Conservation (phyloP, 1,284 basidiomycete genomes). For the Melampsora americana region DNA sequence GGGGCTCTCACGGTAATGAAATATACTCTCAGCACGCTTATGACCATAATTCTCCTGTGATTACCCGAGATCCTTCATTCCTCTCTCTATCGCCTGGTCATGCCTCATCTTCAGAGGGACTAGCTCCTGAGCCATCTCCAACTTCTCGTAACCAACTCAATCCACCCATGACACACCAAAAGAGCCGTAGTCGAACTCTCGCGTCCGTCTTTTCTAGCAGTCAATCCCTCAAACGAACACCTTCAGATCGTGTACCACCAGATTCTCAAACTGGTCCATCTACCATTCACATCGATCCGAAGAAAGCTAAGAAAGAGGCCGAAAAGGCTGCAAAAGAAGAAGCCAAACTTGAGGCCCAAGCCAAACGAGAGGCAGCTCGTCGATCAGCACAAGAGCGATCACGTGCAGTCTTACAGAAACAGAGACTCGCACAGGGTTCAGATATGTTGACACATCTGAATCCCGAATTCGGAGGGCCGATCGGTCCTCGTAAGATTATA, state of each 20-base stretch:
- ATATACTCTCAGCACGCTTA: slow-evolving; percentile 31
- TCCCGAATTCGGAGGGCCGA: slow-evolving; percentile 40
- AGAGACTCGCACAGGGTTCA: slow-evolving; percentile 52
- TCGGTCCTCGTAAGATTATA: slow-evolving; percentile 39
- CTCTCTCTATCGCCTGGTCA: slow-evolving; percentile 40
- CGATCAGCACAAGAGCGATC: slow-evolving; percentile 73
- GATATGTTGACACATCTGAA: slow-evolving; percentile 40
- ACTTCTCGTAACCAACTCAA: slow-evolving; percentile 67
- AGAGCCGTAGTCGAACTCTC: slow-evolving; percentile 60
- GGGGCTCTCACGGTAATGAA: slow-evolving; percentile 34
- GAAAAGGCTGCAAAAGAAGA: slow-evolving; percentile 77
- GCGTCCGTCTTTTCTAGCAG: slow-evolving; percentile 36
- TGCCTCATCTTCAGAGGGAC: slow-evolving; percentile 1
- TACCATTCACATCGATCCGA: slow-evolving; percentile 64
- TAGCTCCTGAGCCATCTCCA: slow-evolving; percentile 19
- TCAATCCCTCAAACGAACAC: slow-evolving; percentile 41
- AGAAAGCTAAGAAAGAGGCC: slow-evolving; percentile 85
- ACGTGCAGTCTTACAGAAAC: slow-evolving; percentile 90
- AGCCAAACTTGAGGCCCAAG: slow-evolving; percentile 61
- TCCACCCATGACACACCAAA: slow-evolving; percentile 68
- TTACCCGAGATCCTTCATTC: slow-evolving; percentile 28
- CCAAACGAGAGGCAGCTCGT: slow-evolving; percentile 73
- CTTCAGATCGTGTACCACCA: slow-evolving; percentile 19
- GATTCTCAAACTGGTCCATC: slow-evolving; percentile 53
- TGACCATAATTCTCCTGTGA: slow-evolving; percentile 37